A percentile compares a stretch with the other conserved stretches of the same genome.
phyloP scores from a whole-genome alignment of 352 stramenopile genomes.

The Globisporangium takayamanum region DNA sequence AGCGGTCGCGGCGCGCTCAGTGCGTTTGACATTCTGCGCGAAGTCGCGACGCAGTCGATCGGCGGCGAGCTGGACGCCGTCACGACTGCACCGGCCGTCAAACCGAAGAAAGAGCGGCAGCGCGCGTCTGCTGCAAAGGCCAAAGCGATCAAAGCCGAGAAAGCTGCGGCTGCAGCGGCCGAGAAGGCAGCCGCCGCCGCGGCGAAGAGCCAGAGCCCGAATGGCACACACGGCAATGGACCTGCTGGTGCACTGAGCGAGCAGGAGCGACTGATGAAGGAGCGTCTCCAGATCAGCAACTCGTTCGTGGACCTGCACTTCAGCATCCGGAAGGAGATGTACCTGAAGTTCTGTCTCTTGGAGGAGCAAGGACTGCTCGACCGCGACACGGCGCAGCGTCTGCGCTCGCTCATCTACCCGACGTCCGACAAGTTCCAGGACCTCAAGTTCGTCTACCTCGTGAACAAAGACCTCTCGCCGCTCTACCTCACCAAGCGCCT shows the following conservation, averaged over 20 bases:
- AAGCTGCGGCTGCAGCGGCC: not conserved
- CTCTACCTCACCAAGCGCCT: conserved; percentile 73
- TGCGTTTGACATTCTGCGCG: conserved; percentile 76
- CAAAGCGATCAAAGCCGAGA: conserved; percentile 8
- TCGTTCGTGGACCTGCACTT: conserved; percentile 82
- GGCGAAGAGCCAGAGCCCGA: conserved; percentile 12
- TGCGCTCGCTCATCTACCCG: conserved; percentile 76
- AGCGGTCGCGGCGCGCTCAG: conserved; percentile 34
- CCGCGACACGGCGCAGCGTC: conserved; percentile 59
- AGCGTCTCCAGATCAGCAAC: conserved; percentile 57
- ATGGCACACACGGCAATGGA: conserved; percentile 14
- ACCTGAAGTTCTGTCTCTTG: conserved; percentile 68
- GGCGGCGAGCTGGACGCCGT: conserved; percentile 34
- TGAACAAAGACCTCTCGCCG: conserved; percentile 78
- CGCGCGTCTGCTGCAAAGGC: conserved; percentile 2
- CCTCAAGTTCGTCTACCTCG: conserved; percentile 84
- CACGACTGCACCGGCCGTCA: conserved; percentile 9
- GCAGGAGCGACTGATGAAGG: conserved; percentile 14
- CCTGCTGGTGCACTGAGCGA: no score
- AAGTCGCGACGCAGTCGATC: conserved; percentile 73
- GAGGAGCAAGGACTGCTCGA: conserved; percentile 69
- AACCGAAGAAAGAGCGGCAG: conserved; percentile 9
- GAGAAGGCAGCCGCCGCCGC: conserved; percentile 12
- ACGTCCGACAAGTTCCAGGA: conserved; percentile 81
- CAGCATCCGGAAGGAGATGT: conserved; percentile 85